Evolutionary conservation across 1,139 yeast genomes (phyloP).

Genomic region (Hemisphaericaspora lyxosophila): DNA sequence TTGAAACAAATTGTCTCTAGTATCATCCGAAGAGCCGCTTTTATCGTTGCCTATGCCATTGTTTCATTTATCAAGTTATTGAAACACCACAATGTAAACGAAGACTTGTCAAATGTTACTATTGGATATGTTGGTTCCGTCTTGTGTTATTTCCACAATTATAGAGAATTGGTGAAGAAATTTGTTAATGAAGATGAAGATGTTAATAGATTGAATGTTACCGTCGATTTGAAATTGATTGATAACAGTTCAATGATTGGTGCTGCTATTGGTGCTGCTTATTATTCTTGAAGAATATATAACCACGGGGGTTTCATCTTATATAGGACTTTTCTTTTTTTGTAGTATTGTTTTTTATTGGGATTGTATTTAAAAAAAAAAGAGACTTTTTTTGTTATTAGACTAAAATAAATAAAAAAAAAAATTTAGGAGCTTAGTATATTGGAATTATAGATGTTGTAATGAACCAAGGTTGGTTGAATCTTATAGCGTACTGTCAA

Average conservation of each 20-base stretch:
- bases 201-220: constrained; percentile 26
- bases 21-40: constrained; percentile 41
- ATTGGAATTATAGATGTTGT: too few relatives aligned
- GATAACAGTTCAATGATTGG: constrained; percentile 48
- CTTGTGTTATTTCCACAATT: constrained; percentile 35
- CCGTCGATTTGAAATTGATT: constrained; percentile 38
- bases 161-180: constrained; percentile 30
- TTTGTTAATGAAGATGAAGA: constrained; percentile 32
- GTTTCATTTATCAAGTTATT: constrained; percentile 38
- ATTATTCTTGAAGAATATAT: constrained; percentile 15
- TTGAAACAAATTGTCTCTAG: constrained; percentile 29
- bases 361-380: constrained; percentile 3
- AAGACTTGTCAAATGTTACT: constrained; percentile 20
- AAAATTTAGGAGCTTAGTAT: too few relatives aligned
- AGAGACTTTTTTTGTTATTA: neutral
- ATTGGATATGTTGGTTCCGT: constrained; percentile 51
- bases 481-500: too few relatives aligned
- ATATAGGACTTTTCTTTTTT: neutral
- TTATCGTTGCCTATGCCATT: constrained; percentile 38
- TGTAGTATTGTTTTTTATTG: constrained; percentile 1
- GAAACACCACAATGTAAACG: constrained; percentile 28
- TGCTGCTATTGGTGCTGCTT: constrained; percentile 52
- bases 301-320: constrained; percentile 2
- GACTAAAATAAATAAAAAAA: too few relatives aligned
- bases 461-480: too few relatives aligned